Evolutionary conservation across 106 monocot species (phyloP), one percentile per base, ranked within the genome.

Genomic region (Chionographis japonica): DNA sequence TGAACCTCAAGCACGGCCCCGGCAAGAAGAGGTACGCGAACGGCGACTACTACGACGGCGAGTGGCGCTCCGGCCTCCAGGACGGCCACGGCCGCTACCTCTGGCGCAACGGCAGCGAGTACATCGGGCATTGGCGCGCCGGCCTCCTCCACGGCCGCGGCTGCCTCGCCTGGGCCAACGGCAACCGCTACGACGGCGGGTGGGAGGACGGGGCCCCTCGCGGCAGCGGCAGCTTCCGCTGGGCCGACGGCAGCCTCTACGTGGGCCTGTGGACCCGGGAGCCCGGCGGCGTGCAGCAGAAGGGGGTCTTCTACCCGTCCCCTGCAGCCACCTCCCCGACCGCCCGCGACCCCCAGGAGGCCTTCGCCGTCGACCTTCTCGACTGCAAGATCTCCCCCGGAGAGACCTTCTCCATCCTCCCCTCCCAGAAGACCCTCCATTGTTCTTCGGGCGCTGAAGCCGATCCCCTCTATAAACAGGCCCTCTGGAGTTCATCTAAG

Each of bases 181-280:
- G 94, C 9, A 94, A 91, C 68, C 61, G 72, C 10, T 94, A 81
- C 57, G 87, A 90, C 16, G 94, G 94, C 43, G 83, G 79, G 4
- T 94, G 90, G 88, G 90, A 90, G 54, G 85, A 88, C 6, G 90
- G 94, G 2, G 16, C 61, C 13, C 94, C 94, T 12, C 37, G 65
- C 14, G 90, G 94, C 3, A 75, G 72, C 4, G 94, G 94, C 3
- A 78, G 66, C 19, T 90, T 90, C 79, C 62, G 78, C 2, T 90
- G 91, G 91, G 80, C 77, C 0, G 95, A 95, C 54, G 95, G 95
- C 10, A 80, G 86, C 58, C 51, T 77, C n/a, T 91, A 95, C 78
- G 80, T 86, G 4, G 95, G 95, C 16, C 18, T 80, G 1, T 95
- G 95, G 95, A 77, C 69, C 5, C 27, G 27, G 27, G 27, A 27